These are phyloP conservation scores for Neonectria magnoliae DNA, from an alignment of 2,329 filamentous ascomycete genomes.

Conservation along the genomic window DNA sequence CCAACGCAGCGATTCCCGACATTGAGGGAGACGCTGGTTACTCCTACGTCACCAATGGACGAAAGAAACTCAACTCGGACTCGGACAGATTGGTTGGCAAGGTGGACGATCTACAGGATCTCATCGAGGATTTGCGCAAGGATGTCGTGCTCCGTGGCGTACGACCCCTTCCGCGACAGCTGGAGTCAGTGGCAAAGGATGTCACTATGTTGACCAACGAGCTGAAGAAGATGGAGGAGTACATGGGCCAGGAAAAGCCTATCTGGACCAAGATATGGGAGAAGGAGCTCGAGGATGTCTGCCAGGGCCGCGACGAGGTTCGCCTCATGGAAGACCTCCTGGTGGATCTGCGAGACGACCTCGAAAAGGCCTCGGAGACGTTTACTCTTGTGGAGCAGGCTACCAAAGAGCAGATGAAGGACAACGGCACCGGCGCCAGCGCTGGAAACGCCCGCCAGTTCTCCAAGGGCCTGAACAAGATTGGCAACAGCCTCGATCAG, in stretches of 20 bases:
- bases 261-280: slow-evolving; percentile 99
- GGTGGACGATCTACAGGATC: slow-evolving; percentile 96
- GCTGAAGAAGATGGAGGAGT: slow-evolving; percentile 93
- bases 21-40: slow-evolving; percentile 83
- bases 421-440: slow-evolving; percentile 64
- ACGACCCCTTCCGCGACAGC: slow-evolving; percentile 86
- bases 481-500: slow-evolving; percentile 72
- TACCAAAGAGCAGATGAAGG: slow-evolving; percentile 96
- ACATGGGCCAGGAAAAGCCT: slow-evolving; percentile 89
- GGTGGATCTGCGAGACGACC: slow-evolving; percentile 89
- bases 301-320: slow-evolving; percentile 92
- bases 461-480: slow-evolving; percentile 63
- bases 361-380: slow-evolving; percentile 93
- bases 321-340: slow-evolving; percentile 96
- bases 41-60: slow-evolving; percentile 84
- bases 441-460: slow-evolving; percentile 65
- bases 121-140: slow-evolving; percentile 96
- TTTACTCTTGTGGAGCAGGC: slow-evolving; percentile 96
- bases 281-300: slow-evolving; percentile 94
- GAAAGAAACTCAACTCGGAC: slow-evolving; percentile 86
- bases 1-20: slow-evolving; percentile 75
- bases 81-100: slow-evolving; percentile 90
- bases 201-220: slow-evolving; percentile 84
- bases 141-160: slow-evolving; percentile 95
- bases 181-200: slow-evolving; percentile 90